These are phyloP conservation scores for Trametes gibbosa DNA, from an alignment of 768 basidiomycete genomes.

Conservation along the genomic window DNA sequence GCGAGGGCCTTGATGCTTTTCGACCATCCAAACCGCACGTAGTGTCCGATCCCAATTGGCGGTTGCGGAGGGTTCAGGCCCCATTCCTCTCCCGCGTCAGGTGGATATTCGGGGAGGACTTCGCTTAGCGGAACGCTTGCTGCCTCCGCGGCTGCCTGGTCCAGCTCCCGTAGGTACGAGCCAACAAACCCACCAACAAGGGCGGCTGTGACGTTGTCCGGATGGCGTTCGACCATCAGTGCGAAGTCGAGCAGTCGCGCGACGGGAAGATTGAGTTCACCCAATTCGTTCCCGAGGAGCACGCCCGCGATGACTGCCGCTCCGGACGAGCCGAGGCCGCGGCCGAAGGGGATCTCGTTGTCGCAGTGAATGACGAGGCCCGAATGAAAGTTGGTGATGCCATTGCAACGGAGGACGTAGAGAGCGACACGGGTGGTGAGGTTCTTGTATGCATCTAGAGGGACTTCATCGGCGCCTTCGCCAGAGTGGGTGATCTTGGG, in stretches of 20 bases:
- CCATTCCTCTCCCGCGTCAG: constrained; percentile 91
- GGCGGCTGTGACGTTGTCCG: constrained; percentile 98
- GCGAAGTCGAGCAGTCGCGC: constrained; percentile 90
- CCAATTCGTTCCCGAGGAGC: constrained; percentile 83
- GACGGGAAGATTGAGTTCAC: constrained; percentile 61
- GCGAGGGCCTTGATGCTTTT: constrained; percentile 85
- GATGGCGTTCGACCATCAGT: constrained; percentile 98
- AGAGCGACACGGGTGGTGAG: constrained; percentile 95
- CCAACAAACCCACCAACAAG: constrained; percentile 97
- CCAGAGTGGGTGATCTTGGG: constrained; percentile 79
- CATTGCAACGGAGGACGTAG: constrained; percentile 93
- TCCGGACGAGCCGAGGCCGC: constrained; percentile 95
- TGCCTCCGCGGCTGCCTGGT: constrained; percentile 73
- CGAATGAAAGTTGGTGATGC: constrained; percentile 70
- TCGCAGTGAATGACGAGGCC: constrained; percentile 71
- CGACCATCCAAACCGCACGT: constrained; percentile 86
- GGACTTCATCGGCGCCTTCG: constrained; percentile 87
- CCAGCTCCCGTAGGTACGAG: constrained; percentile 89
- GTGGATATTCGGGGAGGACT: constrained; percentile 93
- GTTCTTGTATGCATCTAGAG: constrained; percentile 94
- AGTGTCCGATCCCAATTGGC: constrained; percentile 90
- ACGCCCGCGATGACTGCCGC: constrained; percentile 99
- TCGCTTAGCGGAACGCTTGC: constrained; percentile 93
- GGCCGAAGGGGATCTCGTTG: constrained; percentile 97
- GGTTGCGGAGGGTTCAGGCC: constrained; percentile 85